Evolutionary conservation across 129 eudicot species (phyloP).

Genomic region (Sambucus nigra): DNA sequence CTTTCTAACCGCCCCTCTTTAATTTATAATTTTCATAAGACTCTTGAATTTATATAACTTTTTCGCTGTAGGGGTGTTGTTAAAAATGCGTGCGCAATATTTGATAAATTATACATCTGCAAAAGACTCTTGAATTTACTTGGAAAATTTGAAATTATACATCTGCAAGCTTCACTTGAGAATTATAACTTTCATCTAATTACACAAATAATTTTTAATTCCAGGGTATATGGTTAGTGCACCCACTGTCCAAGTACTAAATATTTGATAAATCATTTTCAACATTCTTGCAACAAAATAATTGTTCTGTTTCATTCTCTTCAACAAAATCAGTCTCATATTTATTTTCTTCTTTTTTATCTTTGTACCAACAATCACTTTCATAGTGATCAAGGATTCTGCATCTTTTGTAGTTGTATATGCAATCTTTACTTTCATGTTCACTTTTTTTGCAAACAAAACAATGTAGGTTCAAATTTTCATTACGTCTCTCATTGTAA

Average conservation of each 20-base stretch:
- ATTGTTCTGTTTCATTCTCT: not conserved
- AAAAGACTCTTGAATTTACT: no score
- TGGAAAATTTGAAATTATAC: no score
- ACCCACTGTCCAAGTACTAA: not conserved
- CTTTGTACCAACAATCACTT: not conserved
- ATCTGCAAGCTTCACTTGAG: not conserved
- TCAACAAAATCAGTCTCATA: not conserved
- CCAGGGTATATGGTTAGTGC: not conserved
- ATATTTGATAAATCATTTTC: not conserved
- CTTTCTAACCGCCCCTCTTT: no score
- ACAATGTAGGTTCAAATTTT: not conserved
- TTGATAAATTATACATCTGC: no score
- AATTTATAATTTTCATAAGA: no score
- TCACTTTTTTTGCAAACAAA: not conserved
- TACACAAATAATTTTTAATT: not conserved
- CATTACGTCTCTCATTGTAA: not conserved
- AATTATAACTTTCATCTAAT: not conserved
- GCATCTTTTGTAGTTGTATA: not conserved
- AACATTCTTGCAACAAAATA: not conserved
- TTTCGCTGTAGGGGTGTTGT: no score
- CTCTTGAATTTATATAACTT: no score
- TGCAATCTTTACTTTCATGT: not conserved
- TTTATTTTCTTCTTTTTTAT: not conserved
- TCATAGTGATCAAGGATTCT: not conserved
- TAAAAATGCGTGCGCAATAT: no score